phyloP scores from a whole-genome alignment of 208 protist species.

The Leishmania lainsoni region DNA sequence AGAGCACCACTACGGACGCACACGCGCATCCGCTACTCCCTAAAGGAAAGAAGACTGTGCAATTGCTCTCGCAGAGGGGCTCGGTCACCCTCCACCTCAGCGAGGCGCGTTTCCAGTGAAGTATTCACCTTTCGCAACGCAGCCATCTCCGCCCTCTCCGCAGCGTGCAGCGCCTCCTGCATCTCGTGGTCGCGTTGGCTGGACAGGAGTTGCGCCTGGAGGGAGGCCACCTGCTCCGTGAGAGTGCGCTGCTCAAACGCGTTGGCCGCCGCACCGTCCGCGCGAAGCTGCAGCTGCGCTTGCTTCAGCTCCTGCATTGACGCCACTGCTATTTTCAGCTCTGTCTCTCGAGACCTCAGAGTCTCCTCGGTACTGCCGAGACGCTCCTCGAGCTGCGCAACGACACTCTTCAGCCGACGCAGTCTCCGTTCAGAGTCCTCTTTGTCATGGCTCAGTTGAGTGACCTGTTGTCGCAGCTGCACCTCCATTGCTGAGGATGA shows the following conservation, averaged over 20 bases:
- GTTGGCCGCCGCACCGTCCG: slow-evolving; percentile 15
- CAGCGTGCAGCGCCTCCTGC: slow-evolving; percentile 24
- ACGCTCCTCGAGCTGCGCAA: slow-evolving; percentile 16
- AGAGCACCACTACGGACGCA: background rate
- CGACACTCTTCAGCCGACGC: slow-evolving; percentile 6
- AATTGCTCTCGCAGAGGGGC: slow-evolving; percentile 80
- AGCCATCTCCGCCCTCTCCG: slow-evolving; percentile 50
- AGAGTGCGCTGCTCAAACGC: slow-evolving; percentile 14
- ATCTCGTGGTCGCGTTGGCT: slow-evolving; percentile 21
- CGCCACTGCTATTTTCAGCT: slow-evolving; percentile 2
- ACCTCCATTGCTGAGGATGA: slow-evolving; percentile 10
- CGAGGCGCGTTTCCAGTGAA: slow-evolving; percentile 65
- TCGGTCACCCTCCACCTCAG: slow-evolving; percentile 66
- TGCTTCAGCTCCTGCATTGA: slow-evolving; percentile 9
- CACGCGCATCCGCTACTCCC: background rate
- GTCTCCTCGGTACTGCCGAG: slow-evolving; percentile 11
- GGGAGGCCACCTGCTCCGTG: slow-evolving; percentile 19
- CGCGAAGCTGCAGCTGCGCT: slow-evolving; percentile 15
- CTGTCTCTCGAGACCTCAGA: slow-evolving; percentile 16
- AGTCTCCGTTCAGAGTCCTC: slow-evolving; percentile 12
- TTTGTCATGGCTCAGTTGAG: slow-evolving; percentile 14
- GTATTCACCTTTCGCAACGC: slow-evolving; percentile 69
- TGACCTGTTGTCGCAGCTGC: slow-evolving; percentile 15
- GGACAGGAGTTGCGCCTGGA: slow-evolving; percentile 21
- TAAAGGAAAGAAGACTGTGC: slow-evolving; percentile 50